These are phyloP conservation scores for Evernia prunastri DNA, from an alignment of 495 filamentous ascomycete genomes.

Conservation along the genomic window DNA sequence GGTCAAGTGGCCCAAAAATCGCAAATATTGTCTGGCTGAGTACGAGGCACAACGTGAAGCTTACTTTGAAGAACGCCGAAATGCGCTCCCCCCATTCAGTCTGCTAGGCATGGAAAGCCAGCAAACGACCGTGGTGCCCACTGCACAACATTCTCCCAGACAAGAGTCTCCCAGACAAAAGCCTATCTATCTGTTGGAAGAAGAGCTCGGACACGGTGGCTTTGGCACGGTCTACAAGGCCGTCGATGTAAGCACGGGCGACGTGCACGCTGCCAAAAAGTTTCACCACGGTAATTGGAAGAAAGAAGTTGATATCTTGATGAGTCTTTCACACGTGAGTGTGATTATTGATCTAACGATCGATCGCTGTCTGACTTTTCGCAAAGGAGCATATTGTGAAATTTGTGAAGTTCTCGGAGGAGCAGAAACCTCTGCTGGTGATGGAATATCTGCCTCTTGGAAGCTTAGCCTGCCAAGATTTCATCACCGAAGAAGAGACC, in stretches of 20 bases:
- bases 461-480: slow-evolving; percentile 13
- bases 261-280: too few relatives aligned
- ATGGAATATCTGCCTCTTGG: slow-evolving; percentile 12
- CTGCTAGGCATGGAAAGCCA: slow-evolving; percentile 16
- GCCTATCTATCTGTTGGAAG: too few relatives aligned
- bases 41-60: slow-evolving; percentile 11
- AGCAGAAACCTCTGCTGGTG: slow-evolving; percentile 11
- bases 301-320: too few relatives aligned
- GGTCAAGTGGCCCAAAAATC: slow-evolving; percentile 10
- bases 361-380: background rate
- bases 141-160: slow-evolving; percentile 64
- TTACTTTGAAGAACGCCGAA: slow-evolving; percentile 15
- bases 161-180: too few relatives aligned
- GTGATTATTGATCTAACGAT: slow-evolving; percentile 13
- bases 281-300: too few relatives aligned
- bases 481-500: slow-evolving; percentile 10
- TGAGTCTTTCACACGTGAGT: slow-evolving; percentile 9
- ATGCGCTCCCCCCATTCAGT: slow-evolving; percentile 4
- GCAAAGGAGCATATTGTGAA: slow-evolving; percentile 11
- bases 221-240: too few relatives aligned
- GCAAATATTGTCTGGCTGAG: slow-evolving; percentile 1
- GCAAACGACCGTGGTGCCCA: slow-evolving; percentile 64
- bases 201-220: too few relatives aligned
- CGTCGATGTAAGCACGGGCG: too few relatives aligned
- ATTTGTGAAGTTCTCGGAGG: slow-evolving; percentile 12